These are phyloP conservation scores for Colletotrichum aenigma DNA, from an alignment of 2,329 filamentous ascomycete species.

Conservation along the genomic window DNA sequence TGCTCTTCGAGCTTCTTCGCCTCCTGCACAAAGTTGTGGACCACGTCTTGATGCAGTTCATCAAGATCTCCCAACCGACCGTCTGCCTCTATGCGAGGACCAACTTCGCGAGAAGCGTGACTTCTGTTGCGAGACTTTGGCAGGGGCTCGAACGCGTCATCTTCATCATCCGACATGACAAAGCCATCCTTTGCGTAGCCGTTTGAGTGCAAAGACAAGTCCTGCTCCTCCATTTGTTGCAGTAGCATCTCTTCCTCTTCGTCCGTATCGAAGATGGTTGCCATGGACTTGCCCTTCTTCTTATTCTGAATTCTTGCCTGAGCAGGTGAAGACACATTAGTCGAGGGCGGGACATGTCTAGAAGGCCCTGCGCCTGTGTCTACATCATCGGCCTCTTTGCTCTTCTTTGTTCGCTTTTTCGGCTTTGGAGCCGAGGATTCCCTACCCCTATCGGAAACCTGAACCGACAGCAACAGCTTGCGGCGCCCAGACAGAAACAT, in stretches of 20 bases:
- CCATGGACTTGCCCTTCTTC: conserved; percentile 32
- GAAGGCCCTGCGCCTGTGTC: conserved; percentile 23
- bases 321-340: conserved; percentile 57
- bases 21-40: conserved; percentile 68
- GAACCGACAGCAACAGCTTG: conserved; percentile 49
- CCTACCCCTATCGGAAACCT: conserved; percentile 36
- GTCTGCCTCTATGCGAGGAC: conserved; percentile 64
- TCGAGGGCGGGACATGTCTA: conserved; percentile 38
- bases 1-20: conserved; percentile 65
- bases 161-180: conserved; percentile 45
- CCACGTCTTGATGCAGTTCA: conserved; percentile 65
- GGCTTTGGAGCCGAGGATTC: conserved; percentile 30
- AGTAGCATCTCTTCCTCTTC: conserved; percentile 15
- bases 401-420: conserved; percentile 41
- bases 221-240: conserved; percentile 39
- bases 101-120: conserved; percentile 37
- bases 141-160: conserved; percentile 53
- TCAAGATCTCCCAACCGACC: conserved; percentile 56
- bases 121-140: conserved; percentile 28
- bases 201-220: conserved; percentile 41
- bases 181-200: conserved; percentile 57
- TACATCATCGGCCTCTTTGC: conserved; percentile 33
- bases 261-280: conserved; percentile 22
- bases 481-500: conserved; percentile 48
- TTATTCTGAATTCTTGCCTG: conserved; percentile 21